Evolutionary conservation across 495 filamentous ascomycete genomes (phyloP).

Genomic region (Tuber indicum): DNA sequence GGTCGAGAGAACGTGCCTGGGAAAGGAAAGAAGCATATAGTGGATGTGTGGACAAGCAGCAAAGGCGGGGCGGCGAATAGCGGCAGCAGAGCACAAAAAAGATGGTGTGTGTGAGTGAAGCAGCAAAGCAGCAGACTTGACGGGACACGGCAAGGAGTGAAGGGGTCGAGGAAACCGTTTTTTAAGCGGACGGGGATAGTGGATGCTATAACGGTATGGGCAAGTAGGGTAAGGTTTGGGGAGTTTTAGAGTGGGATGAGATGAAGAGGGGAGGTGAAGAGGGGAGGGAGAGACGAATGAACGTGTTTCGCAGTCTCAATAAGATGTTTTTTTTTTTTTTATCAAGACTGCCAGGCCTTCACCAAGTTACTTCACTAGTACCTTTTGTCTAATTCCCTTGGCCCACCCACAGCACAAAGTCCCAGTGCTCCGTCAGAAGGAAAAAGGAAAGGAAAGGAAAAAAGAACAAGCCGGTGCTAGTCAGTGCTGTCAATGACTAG

Average conservation of each 20-base stretch:
- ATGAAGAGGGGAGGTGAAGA: background rate
- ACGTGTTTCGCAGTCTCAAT: background rate
- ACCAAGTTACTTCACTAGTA: slow-evolving; percentile 4
- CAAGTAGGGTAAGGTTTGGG: background rate
- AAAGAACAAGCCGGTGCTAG: slow-evolving; percentile 1
- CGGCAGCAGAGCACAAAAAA: slow-evolving; percentile 1
- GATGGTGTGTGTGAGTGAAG: background rate
- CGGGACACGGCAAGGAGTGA: slow-evolving; percentile 2
- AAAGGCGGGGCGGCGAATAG: slow-evolving; percentile 3
- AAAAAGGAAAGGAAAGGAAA: background rate
- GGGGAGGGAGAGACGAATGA: background rate
- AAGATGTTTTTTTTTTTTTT: slow-evolving; percentile 1
- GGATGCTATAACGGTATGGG: slow-evolving; percentile 4
- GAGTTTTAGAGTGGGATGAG: background rate
- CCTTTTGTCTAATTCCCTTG: slow-evolving; percentile 4
- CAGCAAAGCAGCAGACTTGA: background rate
- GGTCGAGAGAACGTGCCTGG: slow-evolving; percentile 1
- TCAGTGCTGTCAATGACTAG: background rate
- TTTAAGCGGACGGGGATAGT: slow-evolving; percentile 3
- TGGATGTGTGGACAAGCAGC: background rate
- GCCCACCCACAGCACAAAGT: slow-evolving; percentile 1
- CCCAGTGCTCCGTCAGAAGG: background rate
- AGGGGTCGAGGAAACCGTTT: background rate
- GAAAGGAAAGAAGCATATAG: slow-evolving; percentile 3
- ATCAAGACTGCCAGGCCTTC: background rate